Evolutionary conservation across 257 asterid species (phyloP), one percentile per base, ranked within the genome.

Genomic region (Vinca minor): DNA sequence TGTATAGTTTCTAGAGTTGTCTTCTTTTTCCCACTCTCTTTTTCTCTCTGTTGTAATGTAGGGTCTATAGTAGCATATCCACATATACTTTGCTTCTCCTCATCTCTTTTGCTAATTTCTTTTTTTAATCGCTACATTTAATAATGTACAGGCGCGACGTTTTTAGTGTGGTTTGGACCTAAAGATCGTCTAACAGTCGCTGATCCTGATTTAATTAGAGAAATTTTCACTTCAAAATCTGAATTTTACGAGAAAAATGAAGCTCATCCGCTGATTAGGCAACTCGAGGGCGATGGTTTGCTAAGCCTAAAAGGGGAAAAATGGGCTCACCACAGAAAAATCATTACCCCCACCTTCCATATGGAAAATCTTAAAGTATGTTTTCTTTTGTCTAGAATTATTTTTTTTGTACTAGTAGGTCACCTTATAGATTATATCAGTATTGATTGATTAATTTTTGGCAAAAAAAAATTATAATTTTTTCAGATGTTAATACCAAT

Each of bases 321-420:
- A 73, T 79, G 82, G 82, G 82, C 82, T 68, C 82, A 73, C 68
- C 84, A 79, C 38, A 62, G 84, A 32, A 79, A 79, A 76, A 79
- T 79, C 54, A 79, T 79, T 38, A 73, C 84, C 5, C 84, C 84
- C 8, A 79, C 82, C 28, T 79, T 79, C 74, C 82, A 79, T 55
- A 73, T 76, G 82, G 82, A 79, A 59, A 79, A 79, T 68, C 77
- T 79, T 20, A 79, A 76, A 73, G 84, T 79, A 65, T 68, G 77
- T 56, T 20, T 38, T 20, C 49, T 14, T 36, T 35, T n/a, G 18
- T 59, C 34, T 29, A 55, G 61, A 29, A 55, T 28, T 15, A 0
- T 18, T 25, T n/a, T n/a, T n/a, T n/a, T n/a, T n/a, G n/a, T n/a
- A n/a, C n/a, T n/a, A 50, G 31, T 50, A 50, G 32, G 11, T 20